phyloP scores from a whole-genome alignment of 2,329 filamentous ascomycete species.

The Cytospora paraplurivora region DNA sequence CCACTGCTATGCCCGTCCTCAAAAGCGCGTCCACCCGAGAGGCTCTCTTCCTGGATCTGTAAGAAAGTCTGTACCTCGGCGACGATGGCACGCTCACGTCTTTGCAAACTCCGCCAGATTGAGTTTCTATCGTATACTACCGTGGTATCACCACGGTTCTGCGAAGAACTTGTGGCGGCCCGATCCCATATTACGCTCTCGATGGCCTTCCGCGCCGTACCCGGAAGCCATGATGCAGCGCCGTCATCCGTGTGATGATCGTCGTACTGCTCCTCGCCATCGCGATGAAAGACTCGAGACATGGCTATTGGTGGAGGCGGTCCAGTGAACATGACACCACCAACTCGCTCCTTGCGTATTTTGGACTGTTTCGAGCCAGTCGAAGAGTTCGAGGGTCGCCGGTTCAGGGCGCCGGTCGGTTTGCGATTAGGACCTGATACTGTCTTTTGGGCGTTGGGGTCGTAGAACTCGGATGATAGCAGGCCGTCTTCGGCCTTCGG shows the following conservation, averaged over 20 bases:
- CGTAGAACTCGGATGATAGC: constrained; percentile 26
- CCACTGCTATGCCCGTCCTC: constrained; percentile 40
- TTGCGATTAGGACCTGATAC: constrained; percentile 23
- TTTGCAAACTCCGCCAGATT: constrained; percentile 49
- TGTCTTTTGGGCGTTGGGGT: constrained; percentile 16
- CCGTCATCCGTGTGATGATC: constrained; percentile 17
- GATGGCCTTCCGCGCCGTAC: constrained; percentile 33
- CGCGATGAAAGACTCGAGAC: constrained; percentile 43
- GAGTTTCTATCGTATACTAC: constrained; percentile 43
- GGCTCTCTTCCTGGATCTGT: constrained; percentile 51
- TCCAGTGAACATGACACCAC: constrained; percentile 46
- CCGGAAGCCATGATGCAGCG: constrained; percentile 31
- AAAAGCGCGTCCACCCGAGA: constrained; percentile 36
- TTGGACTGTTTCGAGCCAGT: constrained; percentile 31
- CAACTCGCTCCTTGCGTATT: constrained; percentile 36
- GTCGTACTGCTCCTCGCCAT: constrained; percentile 35
- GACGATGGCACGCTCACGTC: constrained; percentile 50
- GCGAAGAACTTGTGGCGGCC: constrained; percentile 15
- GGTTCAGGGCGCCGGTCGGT: constrained; percentile 22
- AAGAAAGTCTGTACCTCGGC: constrained; percentile 51
- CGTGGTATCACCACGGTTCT: constrained; percentile 26
- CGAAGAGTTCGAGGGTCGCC: constrained; percentile 29
- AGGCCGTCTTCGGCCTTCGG: constrained; percentile 36
- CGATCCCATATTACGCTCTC: constrained; percentile 46
- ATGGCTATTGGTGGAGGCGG: constrained; percentile 54